phyloP scores from a whole-genome alignment of 345 rosid species.

The Ceriops tagal region DNA sequence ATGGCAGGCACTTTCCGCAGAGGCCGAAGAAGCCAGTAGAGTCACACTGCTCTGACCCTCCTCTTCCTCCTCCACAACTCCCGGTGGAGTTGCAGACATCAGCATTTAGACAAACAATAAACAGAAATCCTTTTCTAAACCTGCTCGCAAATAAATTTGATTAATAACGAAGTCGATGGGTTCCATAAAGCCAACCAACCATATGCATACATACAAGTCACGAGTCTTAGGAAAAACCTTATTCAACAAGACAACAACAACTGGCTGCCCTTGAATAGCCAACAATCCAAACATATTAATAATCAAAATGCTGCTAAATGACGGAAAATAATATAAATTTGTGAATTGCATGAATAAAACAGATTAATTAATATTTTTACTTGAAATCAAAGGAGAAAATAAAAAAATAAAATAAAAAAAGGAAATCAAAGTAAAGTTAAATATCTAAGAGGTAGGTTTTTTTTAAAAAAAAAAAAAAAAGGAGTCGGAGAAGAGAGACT shows the following conservation, averaged over 20 bases:
- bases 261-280: conserved; percentile 17
- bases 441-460: no score
- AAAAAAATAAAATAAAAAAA: no score
- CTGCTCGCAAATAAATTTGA: conserved; percentile 9
- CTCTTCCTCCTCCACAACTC: conserved; percentile 29
- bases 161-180: not conserved
- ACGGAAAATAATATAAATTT: not conserved
- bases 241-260: conserved; percentile 10
- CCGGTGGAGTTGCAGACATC: conserved; percentile 27
- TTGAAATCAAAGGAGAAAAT: no score
- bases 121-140: not conserved
- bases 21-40: conserved; percentile 28
- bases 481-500: no score
- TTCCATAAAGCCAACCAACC: not conserved
- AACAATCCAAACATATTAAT: conserved; percentile 1
- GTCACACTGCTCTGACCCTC: conserved; percentile 21
- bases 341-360: no score
- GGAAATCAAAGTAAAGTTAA: no score
- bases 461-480: no score
- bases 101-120: not conserved
- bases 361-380: no score
- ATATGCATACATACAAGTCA: not conserved
- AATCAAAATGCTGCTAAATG: not conserved
- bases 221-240: not conserved
- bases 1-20: conserved; percentile 27